Evolutionary conservation across 345 rosid species (phyloP).

Genomic region (Eucalyptus regnans): DNA sequence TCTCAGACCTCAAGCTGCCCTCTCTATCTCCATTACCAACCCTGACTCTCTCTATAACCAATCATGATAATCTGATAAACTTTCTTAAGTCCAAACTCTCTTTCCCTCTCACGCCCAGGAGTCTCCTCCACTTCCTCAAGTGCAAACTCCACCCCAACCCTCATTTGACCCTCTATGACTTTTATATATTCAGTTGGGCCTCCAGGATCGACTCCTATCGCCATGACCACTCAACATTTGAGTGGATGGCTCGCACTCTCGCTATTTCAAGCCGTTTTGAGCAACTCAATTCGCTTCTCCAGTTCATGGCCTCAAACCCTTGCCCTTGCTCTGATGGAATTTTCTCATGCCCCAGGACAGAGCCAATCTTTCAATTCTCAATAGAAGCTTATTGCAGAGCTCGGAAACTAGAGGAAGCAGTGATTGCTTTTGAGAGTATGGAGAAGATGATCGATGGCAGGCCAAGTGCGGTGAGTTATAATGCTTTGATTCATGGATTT

Average conservation of each 20-base stretch:
- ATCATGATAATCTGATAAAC: slow-evolving; percentile 20
- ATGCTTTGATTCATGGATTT: slow-evolving; percentile 58
- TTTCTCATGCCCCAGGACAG: slow-evolving; percentile 72
- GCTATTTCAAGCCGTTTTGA: slow-evolving; percentile 50
- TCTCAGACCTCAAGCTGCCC: slow-evolving; percentile 26
- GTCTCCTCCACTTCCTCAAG: slow-evolving; percentile 60
- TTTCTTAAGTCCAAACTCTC: slow-evolving; percentile 51
- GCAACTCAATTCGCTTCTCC: slow-evolving; percentile 44
- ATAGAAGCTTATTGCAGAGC: slow-evolving; percentile 46
- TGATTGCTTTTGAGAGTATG: slow-evolving; percentile 52
- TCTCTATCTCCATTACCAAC: slow-evolving; percentile 34
- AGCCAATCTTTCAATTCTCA: slow-evolving; percentile 42
- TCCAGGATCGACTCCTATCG: slow-evolving; percentile 62
- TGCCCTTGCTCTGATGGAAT: slow-evolving; percentile 86
- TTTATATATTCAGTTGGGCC: slow-evolving; percentile 72
- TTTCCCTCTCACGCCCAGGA: slow-evolving; percentile 26
- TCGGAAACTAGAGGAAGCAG: slow-evolving; percentile 42
- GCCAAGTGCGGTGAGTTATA: slow-evolving; percentile 39
- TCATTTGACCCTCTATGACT: slow-evolving; percentile 59
- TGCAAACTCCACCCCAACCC: slow-evolving; percentile 72
- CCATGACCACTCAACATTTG: slow-evolving; percentile 67
- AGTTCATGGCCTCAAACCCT: slow-evolving; percentile 44
- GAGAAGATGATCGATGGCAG: slow-evolving; percentile 65
- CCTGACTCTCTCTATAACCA: slow-evolving; percentile 49
- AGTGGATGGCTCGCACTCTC: slow-evolving; percentile 68